These are phyloP conservation scores for Hanseniaspora uvarum DNA, from an alignment of 1,139 yeast genomes.

Conservation along the genomic window DNA sequence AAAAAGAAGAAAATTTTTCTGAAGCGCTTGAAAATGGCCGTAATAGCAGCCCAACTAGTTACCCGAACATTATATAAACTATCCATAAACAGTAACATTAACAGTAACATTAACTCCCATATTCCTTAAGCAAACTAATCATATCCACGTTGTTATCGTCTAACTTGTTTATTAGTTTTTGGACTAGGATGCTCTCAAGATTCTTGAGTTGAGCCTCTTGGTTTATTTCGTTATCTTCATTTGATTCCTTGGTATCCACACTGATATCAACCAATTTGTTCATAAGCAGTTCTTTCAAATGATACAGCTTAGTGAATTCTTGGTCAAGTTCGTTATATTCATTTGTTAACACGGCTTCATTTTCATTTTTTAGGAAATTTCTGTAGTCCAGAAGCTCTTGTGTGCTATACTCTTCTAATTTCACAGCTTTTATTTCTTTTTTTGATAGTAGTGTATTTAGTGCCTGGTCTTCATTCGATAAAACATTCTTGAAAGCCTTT, in stretches of 20 bases:
- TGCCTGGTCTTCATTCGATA: constrained; percentile 11
- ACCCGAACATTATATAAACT: neutral
- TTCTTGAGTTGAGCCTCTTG: neutral
- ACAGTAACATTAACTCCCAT: too few relatives aligned
- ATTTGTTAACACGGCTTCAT: neutral
- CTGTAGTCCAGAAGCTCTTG: constrained; percentile 2
- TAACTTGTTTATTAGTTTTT: neutral
- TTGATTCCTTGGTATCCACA: neutral
- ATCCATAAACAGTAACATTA: too few relatives aligned
- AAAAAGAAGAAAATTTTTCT: neutral
- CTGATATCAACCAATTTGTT: neutral
- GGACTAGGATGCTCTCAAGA: neutral
- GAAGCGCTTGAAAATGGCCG: neutral
- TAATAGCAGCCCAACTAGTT: too few relatives aligned
- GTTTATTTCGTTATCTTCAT: neutral
- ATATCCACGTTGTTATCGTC: neutral
- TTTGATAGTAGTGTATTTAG: neutral
- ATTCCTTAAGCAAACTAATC: neutral
- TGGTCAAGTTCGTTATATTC: neutral
- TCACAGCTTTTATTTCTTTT: too few relatives aligned
- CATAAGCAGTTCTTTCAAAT: neutral
- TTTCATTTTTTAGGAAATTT: neutral
- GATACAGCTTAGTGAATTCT: neutral
- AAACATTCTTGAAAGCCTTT: neutral
- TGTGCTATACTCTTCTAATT: neutral